Evolutionary conservation across 1,284 basidiomycete genomes (phyloP), one percentile per base, ranked within the genome.

Genomic region (Apiotrichum gracile): DNA sequence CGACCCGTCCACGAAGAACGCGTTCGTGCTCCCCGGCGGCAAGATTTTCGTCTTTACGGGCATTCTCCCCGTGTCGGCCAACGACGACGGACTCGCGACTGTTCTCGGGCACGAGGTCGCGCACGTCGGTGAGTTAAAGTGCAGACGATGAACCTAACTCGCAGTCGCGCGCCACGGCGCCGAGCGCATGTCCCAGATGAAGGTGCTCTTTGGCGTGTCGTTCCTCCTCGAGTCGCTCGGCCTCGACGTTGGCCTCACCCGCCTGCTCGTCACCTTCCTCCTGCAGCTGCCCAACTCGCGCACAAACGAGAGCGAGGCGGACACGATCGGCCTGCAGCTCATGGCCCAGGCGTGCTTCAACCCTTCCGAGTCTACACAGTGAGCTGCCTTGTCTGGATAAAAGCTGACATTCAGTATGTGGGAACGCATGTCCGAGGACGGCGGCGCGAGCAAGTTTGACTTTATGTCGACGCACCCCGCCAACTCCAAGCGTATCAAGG

Each of bases 81-180:
- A 91, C 58, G 87, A 91, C 60, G 81, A 87, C 58, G 91, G 91
- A 0, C 76, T 97, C 0, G 90, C 93, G 1, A 86, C 87, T 8
- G 85, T 97, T 1, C 76, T 97, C 2, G 84, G 88, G 1, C 92
- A 97, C 72, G 91, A 93, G 74, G 87, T 94, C 39, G 89, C 88
- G 3, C 92, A 94, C 67, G 85, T 87, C 60, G 85, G 85, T 83
- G 61, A 65, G 77, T 57, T 7, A 47, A 57, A 17, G 3, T 77
- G 84, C 55, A 85, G 86, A 1, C 80, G n/a, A 25, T 4, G 13
- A 2, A 17, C 14, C 27, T 21, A 31, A 29, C 25, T 2, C 7
- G 9, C 41, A 48, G 47, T 61, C 13, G 52, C 58, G 2, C 47
- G 54, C 24, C 54, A 62, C 34, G 56, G 55, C 21, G 54, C 52